A percentile compares a stretch with the other conserved stretches of the same genome.
These are phyloP conservation scores for Endothia cerciana DNA, from an alignment of 2,329 filamentous ascomycete genomes.

Conservation along the genomic window DNA sequence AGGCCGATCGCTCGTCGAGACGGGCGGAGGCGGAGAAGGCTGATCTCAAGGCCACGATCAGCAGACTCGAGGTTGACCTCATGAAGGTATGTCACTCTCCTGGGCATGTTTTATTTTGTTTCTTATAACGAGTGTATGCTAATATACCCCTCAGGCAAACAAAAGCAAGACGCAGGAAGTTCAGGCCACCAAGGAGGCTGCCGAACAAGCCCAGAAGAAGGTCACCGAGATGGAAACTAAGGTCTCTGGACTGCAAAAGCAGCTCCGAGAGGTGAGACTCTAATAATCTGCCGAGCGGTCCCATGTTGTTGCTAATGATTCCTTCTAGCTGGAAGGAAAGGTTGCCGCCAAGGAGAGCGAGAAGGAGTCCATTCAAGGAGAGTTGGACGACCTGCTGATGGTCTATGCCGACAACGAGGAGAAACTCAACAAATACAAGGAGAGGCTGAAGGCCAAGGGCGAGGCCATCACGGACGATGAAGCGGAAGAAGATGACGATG, in stretches of 20 bases:
- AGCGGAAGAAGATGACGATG: slow-evolving; percentile 63
- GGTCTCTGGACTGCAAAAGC: slow-evolving; percentile 33
- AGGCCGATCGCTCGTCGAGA: slow-evolving; percentile 52
- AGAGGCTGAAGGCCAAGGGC: slow-evolving; percentile 66
- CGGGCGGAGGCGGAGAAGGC: slow-evolving; percentile 63
- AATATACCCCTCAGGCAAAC: slow-evolving; percentile 48
- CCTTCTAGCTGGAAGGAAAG: slow-evolving; percentile 29
- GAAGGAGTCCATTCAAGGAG: slow-evolving; percentile 66
- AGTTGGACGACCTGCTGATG: slow-evolving; percentile 80
- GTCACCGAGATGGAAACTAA: slow-evolving; percentile 38
- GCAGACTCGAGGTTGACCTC: slow-evolving; percentile 64
- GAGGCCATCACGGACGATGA: slow-evolving; percentile 78
- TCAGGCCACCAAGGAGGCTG: slow-evolving; percentile 46
- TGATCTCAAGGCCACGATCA: slow-evolving; percentile 65
- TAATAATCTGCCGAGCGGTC: not conserved
- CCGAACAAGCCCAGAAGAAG: slow-evolving; percentile 54
- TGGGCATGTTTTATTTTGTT: not conserved
- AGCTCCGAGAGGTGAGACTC: slow-evolving; percentile 34
- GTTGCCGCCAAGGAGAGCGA: slow-evolving; percentile 57
- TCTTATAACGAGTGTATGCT: not conserved
- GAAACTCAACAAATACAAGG: slow-evolving; percentile 76
- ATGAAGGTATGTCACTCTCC: slow-evolving; percentile 52
- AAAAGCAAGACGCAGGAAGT: slow-evolving; percentile 65
- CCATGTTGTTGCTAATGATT: not conserved
- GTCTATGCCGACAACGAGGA: slow-evolving; percentile 81